Percentiles rank a stretch among this genome's conserved stretches.
These are phyloP conservation scores for Fragilaria radians DNA, from an alignment of 108 stramenopile genomes.

Conservation along the genomic window DNA sequence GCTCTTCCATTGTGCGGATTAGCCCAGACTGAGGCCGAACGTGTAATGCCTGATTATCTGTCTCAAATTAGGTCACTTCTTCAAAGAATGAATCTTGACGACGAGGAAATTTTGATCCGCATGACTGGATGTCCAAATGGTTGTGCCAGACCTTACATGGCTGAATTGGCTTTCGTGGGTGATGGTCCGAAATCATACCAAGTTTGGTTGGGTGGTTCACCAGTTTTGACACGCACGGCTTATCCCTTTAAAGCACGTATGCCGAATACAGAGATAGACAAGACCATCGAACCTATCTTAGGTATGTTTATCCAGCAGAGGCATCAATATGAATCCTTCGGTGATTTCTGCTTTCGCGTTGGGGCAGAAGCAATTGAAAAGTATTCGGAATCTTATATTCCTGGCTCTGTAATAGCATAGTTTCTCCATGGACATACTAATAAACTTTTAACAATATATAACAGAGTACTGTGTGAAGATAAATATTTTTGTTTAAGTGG, in stretches of 20 bases:
- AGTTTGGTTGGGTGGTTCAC: constrained; percentile 93
- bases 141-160: constrained; percentile 98
- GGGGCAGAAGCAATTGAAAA: constrained; percentile 73
- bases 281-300: constrained; percentile 86
- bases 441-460: no score
- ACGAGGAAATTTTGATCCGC: constrained; percentile 92
- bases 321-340: constrained; percentile 84
- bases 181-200: constrained; percentile 93
- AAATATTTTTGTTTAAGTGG: no score
- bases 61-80: constrained; percentile 74
- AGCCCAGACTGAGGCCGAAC: constrained; percentile 96
- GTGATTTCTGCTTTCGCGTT: constrained; percentile 85
- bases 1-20: constrained; percentile 96
- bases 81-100: constrained; percentile 75
- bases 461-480: no score
- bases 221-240: constrained; percentile 89
- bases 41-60: constrained; percentile 89
- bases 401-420: constrained; percentile 34
- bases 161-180: constrained; percentile 96
- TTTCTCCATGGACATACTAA: no score
- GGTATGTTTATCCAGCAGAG: constrained; percentile 75
- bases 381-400: constrained; percentile 32
- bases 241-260: constrained; percentile 86
- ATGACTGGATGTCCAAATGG: constrained; percentile 99
- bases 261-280: constrained; percentile 73